Conservation (phyloP, 495 filamentous ascomycete species). For the Recurvomyces mirabilis region DNA sequence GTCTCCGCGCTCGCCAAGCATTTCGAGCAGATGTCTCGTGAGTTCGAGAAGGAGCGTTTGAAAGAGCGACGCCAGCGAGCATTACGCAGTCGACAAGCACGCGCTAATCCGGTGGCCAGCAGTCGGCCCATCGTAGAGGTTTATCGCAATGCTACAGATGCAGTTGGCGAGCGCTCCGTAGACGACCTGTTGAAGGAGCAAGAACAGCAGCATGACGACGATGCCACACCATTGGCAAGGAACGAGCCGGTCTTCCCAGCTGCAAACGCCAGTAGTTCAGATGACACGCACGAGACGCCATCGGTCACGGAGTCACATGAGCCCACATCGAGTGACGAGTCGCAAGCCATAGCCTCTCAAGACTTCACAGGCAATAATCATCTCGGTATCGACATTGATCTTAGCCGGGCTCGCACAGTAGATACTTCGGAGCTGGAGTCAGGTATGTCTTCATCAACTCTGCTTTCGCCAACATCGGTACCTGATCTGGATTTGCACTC, state of each 20-base stretch:
- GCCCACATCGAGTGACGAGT: constrained; percentile 1
- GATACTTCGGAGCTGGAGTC: constrained; percentile 43
- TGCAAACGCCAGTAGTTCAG: neutral
- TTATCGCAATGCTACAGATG: constrained; percentile 83
- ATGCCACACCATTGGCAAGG: neutral
- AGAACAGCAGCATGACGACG: neutral
- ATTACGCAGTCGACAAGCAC: constrained; percentile 65
- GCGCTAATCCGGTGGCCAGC: constrained; percentile 80
- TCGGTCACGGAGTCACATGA: neutral
- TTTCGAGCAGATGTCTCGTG: constrained; percentile 89
- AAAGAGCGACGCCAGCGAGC: constrained; percentile 73
- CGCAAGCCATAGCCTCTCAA: constrained; percentile 21
- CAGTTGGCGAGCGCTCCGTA: constrained; percentile 58
- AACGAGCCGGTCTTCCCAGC: neutral
- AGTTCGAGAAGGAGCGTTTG: constrained; percentile 90
- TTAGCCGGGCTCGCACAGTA: constrained; percentile 50
- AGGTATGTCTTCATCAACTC: constrained; percentile 29
- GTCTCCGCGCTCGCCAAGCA: constrained; percentile 86
- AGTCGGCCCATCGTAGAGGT: constrained; percentile 94
- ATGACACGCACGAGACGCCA: neutral
- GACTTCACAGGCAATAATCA: constrained; percentile 54
- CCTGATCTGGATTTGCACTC: constrained; percentile 32
- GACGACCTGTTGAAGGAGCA: neutral
- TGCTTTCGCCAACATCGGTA: constrained; percentile 39
- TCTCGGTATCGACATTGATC: constrained; percentile 62